Conservation (phyloP, 129 eudicot species). For the sunflower (Helianthus annuus) region DNA sequence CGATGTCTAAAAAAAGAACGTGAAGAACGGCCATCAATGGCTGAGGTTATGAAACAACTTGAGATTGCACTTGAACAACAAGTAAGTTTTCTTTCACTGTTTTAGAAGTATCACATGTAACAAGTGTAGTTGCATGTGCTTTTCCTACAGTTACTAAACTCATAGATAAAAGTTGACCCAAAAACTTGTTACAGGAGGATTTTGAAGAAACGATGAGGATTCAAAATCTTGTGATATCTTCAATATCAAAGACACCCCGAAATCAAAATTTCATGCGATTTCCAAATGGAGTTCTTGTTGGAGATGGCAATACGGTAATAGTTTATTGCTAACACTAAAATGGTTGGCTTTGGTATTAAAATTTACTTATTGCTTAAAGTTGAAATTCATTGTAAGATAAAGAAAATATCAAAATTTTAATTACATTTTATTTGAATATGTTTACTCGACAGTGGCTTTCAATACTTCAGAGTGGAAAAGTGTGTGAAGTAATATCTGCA, state of each 20-base stretch:
- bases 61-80: constrained; percentile 25
- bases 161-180: background rate
- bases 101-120: background rate
- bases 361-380: no score
- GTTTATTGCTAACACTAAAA: no score
- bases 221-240: constrained; percentile 4
- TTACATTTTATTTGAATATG: no score
- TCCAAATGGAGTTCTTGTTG: constrained; percentile 8
- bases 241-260: background rate
- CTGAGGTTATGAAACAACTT: constrained; percentile 16
- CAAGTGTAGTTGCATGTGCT: background rate
- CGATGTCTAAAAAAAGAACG: background rate
- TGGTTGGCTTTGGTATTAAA: no score
- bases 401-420: no score
- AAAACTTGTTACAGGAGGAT: constrained; percentile 4
- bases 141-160: background rate
- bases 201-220: constrained; percentile 6
- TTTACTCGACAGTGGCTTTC: constrained; percentile 18
- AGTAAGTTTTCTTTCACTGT: background rate
- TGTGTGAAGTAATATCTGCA: constrained; percentile 18
- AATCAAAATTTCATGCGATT: background rate
- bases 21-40: constrained; percentile 1
- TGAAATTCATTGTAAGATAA: no score
- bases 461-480: background rate
- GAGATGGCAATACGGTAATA: constrained; percentile 15